Percentiles rank a stretch among this genome's conserved stretches.
Evolutionary conservation across 805 yeast species (phyloP).

Genomic region (Yamadazyma sp.): DNA sequence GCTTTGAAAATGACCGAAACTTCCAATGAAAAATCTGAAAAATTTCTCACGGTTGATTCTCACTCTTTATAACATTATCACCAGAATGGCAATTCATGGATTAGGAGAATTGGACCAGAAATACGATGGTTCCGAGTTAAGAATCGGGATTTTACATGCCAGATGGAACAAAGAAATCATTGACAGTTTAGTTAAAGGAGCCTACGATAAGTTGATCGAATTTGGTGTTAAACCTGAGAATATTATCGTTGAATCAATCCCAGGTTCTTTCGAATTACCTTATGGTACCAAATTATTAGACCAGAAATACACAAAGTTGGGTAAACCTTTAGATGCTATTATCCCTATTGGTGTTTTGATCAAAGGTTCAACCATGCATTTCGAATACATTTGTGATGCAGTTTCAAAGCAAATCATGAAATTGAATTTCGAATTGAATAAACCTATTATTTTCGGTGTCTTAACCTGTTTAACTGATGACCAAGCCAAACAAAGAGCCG

Average conservation of each 20-base stretch:
- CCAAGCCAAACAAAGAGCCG: slow-evolving; percentile 93
- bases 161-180: slow-evolving; percentile 88
- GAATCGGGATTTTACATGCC: slow-evolving; percentile 88
- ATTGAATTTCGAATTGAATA: slow-evolving; percentile 62
- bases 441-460: slow-evolving; percentile 91
- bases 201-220: slow-evolving; percentile 52
- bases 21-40: too few species aligned
- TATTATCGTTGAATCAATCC: slow-evolving; percentile 80
- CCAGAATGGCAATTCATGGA: slow-evolving; percentile 74
- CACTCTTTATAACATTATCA: too few species aligned
- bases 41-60: too few species aligned
- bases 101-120: slow-evolving; percentile 67
- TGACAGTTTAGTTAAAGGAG: slow-evolving; percentile 77
- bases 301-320: slow-evolving; percentile 39
- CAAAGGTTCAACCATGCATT: slow-evolving; percentile 97
- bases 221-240: slow-evolving; percentile 75
- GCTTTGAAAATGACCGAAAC: too few species aligned
- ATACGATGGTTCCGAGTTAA: slow-evolving; percentile 64
- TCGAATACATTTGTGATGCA: slow-evolving; percentile 93
- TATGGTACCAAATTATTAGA: slow-evolving; percentile 62
- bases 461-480: slow-evolving; percentile 91
- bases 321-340: slow-evolving; percentile 69
- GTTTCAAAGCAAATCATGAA: slow-evolving; percentile 83
- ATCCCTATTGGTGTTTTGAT: slow-evolving; percentile 93
- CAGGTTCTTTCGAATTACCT: slow-evolving; percentile 95